Conservation (phyloP, 1,284 basidiomycete species). For the Tetrapyrgos nigripes region DNA sequence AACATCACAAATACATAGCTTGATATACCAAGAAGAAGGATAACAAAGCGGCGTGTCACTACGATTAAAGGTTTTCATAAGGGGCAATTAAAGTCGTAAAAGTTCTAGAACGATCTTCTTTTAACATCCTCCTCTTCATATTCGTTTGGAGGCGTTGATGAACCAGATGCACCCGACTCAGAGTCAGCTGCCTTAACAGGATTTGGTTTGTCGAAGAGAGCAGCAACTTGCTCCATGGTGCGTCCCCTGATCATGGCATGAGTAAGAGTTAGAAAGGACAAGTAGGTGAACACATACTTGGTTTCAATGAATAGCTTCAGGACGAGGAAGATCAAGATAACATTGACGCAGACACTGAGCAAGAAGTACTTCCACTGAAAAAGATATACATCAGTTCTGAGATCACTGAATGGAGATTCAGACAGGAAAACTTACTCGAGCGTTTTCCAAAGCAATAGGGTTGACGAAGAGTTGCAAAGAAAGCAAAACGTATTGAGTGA, state of each 20-base stretch:
- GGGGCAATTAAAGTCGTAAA: no score
- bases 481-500: conserved; percentile 6
- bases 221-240: conserved; percentile 17
- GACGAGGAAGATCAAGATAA: conserved; percentile 7
- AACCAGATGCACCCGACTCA: not conserved
- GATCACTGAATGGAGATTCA: not conserved
- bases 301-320: conserved; percentile 17
- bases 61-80: no score
- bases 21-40: no score
- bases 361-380: conserved; percentile 14
- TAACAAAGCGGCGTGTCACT: no score
- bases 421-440: conserved; percentile 4
- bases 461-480: conserved; percentile 10
- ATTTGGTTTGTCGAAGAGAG: conserved; percentile 10
- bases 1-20: no score
- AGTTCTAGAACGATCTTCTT: no score
- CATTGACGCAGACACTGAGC: conserved; percentile 8
- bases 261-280: not conserved
- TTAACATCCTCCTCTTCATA: not conserved
- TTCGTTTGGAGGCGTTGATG: not conserved
- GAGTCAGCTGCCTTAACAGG: not conserved
- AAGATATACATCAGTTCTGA: not conserved
- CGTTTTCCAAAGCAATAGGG: conserved; percentile 9
- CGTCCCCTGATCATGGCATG: conserved; percentile 4
- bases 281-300: not conserved